Conservation (phyloP, 2,329 filamentous ascomycete genomes). For the Thielaviopsis musarum region DNA sequence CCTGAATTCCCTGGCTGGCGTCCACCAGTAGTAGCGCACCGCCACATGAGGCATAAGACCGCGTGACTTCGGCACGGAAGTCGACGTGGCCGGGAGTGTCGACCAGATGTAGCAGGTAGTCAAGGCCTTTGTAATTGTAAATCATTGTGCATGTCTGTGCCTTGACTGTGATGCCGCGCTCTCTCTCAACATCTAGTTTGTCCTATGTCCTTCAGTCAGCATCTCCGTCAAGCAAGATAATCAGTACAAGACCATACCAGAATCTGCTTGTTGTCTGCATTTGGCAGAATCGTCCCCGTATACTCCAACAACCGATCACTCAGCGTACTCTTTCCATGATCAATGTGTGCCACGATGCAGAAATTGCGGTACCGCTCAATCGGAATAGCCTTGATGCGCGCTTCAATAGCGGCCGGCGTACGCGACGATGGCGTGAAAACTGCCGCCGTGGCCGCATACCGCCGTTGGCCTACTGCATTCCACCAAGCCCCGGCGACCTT, state of each 20-base stretch:
- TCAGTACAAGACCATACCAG: conserved; percentile 27
- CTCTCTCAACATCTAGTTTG: conserved; percentile 89
- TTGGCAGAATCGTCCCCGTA: conserved; percentile 79
- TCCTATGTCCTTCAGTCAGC: conserved; percentile 29
- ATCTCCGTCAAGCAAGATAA: background rate
- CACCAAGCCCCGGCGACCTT: conserved; percentile 3
- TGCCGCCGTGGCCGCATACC: conserved; percentile 6
- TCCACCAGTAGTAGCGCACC: conserved; percentile 86
- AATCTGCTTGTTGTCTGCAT: conserved; percentile 77
- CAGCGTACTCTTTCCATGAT: conserved; percentile 95
- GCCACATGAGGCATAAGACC: conserved; percentile 90
- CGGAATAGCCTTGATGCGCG: conserved; percentile 55
- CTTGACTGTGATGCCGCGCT: conserved; percentile 95
- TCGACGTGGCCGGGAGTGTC: conserved; percentile 97
- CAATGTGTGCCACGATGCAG: conserved; percentile 96
- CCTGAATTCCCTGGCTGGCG: conserved; percentile 90
- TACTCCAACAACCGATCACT: conserved; percentile 84
- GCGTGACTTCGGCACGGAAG: conserved; percentile 87
- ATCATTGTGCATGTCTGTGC: conserved; percentile 98
- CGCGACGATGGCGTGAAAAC: conserved; percentile 9
- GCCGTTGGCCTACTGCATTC: background rate
- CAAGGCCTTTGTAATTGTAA: conserved; percentile 62
- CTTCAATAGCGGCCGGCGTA: conserved; percentile 23
- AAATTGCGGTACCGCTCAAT: conserved; percentile 81
- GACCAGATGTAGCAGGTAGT: conserved; percentile 88